Evolutionary conservation across 108 stramenopile genomes (phyloP).

Genomic region (Nitzschia inconspicua): DNA sequence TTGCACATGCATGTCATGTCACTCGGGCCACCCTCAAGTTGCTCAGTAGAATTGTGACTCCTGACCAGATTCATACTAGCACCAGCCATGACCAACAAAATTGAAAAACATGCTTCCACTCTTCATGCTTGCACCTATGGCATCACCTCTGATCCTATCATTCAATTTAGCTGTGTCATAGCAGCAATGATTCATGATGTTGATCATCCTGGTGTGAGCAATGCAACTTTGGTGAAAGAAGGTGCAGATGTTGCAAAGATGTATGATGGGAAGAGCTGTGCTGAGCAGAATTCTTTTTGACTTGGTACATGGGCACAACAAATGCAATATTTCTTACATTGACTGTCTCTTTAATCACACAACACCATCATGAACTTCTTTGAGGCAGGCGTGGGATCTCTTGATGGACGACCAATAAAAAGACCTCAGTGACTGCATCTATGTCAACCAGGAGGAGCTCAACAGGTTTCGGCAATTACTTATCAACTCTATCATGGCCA

Average conservation of each 20-base stretch:
- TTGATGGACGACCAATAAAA: neutral
- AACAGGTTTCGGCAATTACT: neutral
- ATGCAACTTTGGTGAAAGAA: neutral
- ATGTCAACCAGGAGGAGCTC: neutral
- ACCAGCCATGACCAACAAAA: neutral
- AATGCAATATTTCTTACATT: too few species aligned
- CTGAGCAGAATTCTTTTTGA: constrained; percentile 14
- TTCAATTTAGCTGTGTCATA: constrained; percentile 12
- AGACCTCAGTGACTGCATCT: constrained; percentile 2
- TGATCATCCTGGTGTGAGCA: constrained; percentile 11
- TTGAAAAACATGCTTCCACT: too few species aligned
- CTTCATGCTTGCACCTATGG: constrained; percentile 7
- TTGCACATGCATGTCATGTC: constrained; percentile 62
- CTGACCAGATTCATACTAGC: constrained; percentile 12
- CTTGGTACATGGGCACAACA: too few species aligned
- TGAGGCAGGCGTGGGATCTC: constrained; percentile 1
- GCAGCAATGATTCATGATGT: too few species aligned
- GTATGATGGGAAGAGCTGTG: constrained; percentile 13
- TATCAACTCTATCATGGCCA: neutral
- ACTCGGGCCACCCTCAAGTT: constrained; percentile 35
- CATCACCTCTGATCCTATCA: constrained; percentile 1
- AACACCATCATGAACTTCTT: too few species aligned
- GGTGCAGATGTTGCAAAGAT: neutral
- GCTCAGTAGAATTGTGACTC: constrained; percentile 26
- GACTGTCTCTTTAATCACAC: too few species aligned